Conservation (phyloP, 345 rosid genomes). For the Hypericum perforatum region DNA sequence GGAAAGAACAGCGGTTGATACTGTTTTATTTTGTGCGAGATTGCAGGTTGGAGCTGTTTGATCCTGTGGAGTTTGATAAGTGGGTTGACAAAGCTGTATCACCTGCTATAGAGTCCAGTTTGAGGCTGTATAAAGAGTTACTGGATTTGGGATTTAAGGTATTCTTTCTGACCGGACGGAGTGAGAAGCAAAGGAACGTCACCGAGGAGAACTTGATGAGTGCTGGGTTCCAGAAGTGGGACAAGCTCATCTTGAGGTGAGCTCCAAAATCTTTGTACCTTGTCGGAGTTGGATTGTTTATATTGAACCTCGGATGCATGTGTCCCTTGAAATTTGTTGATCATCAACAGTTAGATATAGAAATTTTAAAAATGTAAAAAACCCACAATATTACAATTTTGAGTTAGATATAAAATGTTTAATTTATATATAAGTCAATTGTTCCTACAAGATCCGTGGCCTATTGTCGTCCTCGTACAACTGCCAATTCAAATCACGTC, state of each 20-base stretch:
- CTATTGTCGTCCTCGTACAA: too few species aligned
- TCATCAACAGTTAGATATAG: too few species aligned
- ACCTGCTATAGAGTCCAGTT: slow-evolving; percentile 60
- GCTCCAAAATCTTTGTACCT: neutral
- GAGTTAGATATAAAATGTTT: too few species aligned
- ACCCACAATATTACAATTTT: too few species aligned
- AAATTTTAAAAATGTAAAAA: too few species aligned
- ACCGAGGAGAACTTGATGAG: slow-evolving; percentile 58
- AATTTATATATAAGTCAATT: too few species aligned
- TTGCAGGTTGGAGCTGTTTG: slow-evolving; percentile 58
- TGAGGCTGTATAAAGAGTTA: slow-evolving; percentile 63
- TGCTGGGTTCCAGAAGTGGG: slow-evolving; percentile 73
- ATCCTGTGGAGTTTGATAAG: slow-evolving; percentile 53
- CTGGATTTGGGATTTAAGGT: slow-evolving; percentile 61
- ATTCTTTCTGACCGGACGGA: slow-evolving; percentile 73
- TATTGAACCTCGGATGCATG: neutral
- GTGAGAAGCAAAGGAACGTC: slow-evolving; percentile 46
- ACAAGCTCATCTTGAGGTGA: slow-evolving; percentile 83
- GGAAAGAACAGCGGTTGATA: too few species aligned
- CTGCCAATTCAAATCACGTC: too few species aligned
- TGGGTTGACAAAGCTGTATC: slow-evolving; percentile 79
- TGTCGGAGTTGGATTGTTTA: neutral
- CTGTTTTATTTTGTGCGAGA: neutral
- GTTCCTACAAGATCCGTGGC: too few species aligned
- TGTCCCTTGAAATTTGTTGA: neutral